These are phyloP conservation scores for Atalantia buxifolia DNA, from an alignment of 345 rosid genomes.

Conservation along the genomic window DNA sequence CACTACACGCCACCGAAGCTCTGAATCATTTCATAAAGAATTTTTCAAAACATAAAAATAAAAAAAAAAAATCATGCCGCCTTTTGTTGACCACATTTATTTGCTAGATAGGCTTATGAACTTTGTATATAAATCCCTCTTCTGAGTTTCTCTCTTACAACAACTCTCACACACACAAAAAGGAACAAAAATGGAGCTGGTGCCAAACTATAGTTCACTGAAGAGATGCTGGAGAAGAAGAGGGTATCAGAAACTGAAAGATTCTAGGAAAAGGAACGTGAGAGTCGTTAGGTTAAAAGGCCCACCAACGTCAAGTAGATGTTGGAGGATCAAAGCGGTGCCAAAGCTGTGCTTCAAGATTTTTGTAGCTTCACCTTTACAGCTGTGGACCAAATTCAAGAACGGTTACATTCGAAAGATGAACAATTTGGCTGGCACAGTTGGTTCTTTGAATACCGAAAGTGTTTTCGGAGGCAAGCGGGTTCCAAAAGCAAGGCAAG, in stretches of 20 bases:
- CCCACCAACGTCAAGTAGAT: constrained; percentile 17
- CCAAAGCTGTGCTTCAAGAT: constrained; percentile 24
- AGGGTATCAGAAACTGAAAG: constrained; percentile 24
- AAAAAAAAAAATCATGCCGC: neutral
- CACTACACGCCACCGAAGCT: neutral
- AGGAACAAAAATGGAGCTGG: constrained; percentile 16
- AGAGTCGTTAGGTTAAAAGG: constrained; percentile 20
- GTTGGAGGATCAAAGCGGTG: constrained; percentile 33
- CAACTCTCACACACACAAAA: neutral
- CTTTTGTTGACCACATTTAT: neutral
- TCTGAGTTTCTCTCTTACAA: neutral
- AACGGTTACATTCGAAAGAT: constrained; percentile 33
- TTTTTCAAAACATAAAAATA: neutral
- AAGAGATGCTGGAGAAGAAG: constrained; percentile 34
- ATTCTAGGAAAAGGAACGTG: constrained; percentile 19
- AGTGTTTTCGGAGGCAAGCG: constrained; percentile 24
- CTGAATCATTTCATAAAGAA: neutral
- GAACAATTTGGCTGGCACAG: constrained; percentile 22
- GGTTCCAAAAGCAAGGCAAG: constrained; percentile 25
- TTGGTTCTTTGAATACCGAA: constrained; percentile 20
- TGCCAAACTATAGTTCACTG: constrained; percentile 14
- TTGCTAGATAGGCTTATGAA: neutral
- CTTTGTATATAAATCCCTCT: neutral
- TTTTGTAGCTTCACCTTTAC: constrained; percentile 22
- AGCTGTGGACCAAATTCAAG: constrained; percentile 29